Percentiles rank a stretch among this genome's conserved stretches.
phyloP scores from a whole-genome alignment of 768 basidiomycete genomes.

The Lentinula edodes region DNA sequence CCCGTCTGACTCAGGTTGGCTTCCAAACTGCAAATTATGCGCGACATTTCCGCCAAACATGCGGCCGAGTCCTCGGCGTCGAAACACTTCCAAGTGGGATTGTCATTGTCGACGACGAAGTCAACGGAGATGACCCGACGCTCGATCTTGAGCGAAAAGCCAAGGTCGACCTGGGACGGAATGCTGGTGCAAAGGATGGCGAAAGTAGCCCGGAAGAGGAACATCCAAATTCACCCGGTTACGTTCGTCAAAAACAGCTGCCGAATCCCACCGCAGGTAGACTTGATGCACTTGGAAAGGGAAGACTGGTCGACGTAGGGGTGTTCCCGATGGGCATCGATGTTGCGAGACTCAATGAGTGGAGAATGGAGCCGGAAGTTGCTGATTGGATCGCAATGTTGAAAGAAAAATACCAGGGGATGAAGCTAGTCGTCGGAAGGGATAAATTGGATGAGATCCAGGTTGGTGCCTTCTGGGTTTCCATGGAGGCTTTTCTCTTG shows the following conservation, averaged over 20 bases:
- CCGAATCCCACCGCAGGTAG: background rate
- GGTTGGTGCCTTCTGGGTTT: slow-evolving; percentile 20
- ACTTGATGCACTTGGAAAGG: slow-evolving; percentile 23
- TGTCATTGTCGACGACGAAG: slow-evolving; percentile 42
- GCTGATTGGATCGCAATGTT: slow-evolving; percentile 76
- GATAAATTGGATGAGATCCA: slow-evolving; percentile 89
- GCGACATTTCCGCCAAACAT: slow-evolving; percentile 82
- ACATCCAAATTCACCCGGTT: background rate
- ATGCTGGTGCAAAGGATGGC: background rate
- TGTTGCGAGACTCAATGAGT: slow-evolving; percentile 58
- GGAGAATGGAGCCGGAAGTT: slow-evolving; percentile 75
- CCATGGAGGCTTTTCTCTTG: background rate
- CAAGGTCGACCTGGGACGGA: slow-evolving; percentile 13
- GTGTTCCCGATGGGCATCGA: slow-evolving; percentile 93
- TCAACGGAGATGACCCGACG: slow-evolving; percentile 14
- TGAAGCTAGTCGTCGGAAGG: slow-evolving; percentile 82
- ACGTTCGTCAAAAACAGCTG: background rate
- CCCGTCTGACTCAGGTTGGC: slow-evolving; percentile 38
- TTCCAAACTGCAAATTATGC: slow-evolving; percentile 88
- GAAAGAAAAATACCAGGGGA: slow-evolving; percentile 77
- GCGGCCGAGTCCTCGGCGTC: slow-evolving; percentile 69
- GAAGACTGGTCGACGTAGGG: slow-evolving; percentile 76
- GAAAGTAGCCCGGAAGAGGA: background rate
- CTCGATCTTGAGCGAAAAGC: slow-evolving; percentile 14
- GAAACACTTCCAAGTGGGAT: slow-evolving; percentile 85